phyloP scores from a whole-genome alignment of 2,329 filamentous ascomycete species.

The Coniochaeta sp. region DNA sequence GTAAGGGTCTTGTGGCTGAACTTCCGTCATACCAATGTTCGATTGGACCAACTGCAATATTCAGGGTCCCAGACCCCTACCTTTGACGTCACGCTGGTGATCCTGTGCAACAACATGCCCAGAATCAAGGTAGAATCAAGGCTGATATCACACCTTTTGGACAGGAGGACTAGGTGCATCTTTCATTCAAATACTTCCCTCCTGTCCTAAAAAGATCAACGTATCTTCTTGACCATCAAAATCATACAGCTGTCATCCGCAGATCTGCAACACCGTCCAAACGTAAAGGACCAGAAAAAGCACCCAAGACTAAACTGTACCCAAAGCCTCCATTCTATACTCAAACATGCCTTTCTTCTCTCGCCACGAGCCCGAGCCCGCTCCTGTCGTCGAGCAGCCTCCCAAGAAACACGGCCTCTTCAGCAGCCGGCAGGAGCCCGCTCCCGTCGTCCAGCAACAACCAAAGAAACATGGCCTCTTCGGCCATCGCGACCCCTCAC shows the following conservation, averaged over 20 bases:
- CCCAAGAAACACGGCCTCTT: constrained; percentile 27
- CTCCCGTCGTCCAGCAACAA: neutral
- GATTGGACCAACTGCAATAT: constrained; percentile 12
- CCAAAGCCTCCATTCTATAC: neutral
- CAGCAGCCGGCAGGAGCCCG: constrained; percentile 11
- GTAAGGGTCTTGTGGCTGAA: constrained; percentile 6
- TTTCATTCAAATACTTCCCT: neutral
- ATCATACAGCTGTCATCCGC: neutral
- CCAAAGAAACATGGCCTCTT: constrained; percentile 11
- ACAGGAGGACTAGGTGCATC: neutral
- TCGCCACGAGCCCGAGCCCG: constrained; percentile 17
- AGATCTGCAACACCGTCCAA: neutral
- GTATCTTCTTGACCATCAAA: neutral
- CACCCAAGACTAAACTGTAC: neutral
- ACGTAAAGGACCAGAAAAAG: neutral
- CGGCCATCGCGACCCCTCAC: constrained; percentile 3
- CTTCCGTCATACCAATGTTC: constrained; percentile 6
- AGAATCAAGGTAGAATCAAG: constrained; percentile 7
- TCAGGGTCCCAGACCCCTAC: neutral
- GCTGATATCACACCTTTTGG: neutral
- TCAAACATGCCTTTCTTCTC: constrained; percentile 26
- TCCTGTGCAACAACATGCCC: constrained; percentile 3
- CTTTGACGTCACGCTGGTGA: constrained; percentile 17
- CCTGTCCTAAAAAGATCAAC: neutral
- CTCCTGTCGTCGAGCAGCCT: constrained; percentile 15